These are phyloP conservation scores for Raffaelea arxii DNA, from an alignment of 2,329 filamentous ascomycete species.

Conservation along the genomic window DNA sequence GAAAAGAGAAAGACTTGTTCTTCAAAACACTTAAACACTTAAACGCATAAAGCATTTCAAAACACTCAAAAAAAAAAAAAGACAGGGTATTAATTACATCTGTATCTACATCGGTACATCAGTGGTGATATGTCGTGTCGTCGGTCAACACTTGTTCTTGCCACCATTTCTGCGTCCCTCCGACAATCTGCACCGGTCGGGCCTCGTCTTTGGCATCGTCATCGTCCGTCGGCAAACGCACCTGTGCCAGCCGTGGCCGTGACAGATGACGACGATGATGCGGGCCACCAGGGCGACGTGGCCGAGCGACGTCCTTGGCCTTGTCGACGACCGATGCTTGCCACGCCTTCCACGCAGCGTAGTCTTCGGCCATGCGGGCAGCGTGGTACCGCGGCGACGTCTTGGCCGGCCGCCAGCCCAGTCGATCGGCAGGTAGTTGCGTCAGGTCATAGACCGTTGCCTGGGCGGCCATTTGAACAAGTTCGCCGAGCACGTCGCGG, in stretches of 20 bases:
- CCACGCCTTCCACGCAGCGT: slow-evolving; percentile 52
- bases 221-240: slow-evolving; percentile 36
- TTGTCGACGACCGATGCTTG: slow-evolving; percentile 45
- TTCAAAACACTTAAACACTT: too few species aligned
- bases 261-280: too few species aligned
- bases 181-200: slow-evolving; percentile 38
- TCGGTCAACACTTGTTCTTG: slow-evolving; percentile 36
- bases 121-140: slow-evolving; percentile 6
- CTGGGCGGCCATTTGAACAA: slow-evolving; percentile 50
- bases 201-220: slow-evolving; percentile 27
- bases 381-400: slow-evolving; percentile 57
- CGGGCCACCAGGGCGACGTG: too few species aligned
- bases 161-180: slow-evolving; percentile 35
- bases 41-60: too few species aligned
- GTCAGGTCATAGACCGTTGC: slow-evolving; percentile 51
- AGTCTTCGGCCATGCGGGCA: slow-evolving; percentile 55
- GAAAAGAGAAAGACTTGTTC: neutral
- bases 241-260: slow-evolving; percentile 40
- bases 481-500: slow-evolving; percentile 52
- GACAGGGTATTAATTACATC: neutral
- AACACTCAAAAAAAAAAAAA: slow-evolving; percentile 1
- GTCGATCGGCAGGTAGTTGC: slow-evolving; percentile 9
- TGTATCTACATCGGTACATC: slow-evolving; percentile 4
- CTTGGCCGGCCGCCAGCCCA: slow-evolving; percentile 53
- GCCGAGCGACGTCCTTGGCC: slow-evolving; percentile 30